These are phyloP conservation scores for Tephrocybe sp. DNA, from an alignment of 768 basidiomycete species.

Conservation along the genomic window DNA sequence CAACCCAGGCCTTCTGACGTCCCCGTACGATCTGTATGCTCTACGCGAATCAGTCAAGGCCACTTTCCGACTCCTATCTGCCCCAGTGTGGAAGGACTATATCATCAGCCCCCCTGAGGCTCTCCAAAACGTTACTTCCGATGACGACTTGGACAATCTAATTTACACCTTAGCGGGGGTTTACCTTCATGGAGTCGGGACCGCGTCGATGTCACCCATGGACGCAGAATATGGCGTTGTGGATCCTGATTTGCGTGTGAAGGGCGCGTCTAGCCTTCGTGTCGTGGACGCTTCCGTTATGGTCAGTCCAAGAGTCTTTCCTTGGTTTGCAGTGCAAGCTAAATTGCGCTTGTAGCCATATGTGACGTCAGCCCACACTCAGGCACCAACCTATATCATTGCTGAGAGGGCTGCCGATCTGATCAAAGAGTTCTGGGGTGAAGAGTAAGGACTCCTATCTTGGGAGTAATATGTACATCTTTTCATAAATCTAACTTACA, in stretches of 20 bases:
- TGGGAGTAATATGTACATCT: too few relatives aligned
- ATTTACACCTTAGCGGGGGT: not conserved
- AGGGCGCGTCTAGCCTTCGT: constrained; percentile 25
- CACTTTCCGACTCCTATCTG: constrained; percentile 16
- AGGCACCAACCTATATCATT: constrained; percentile 19
- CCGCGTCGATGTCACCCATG: constrained; percentile 15
- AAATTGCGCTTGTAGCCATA: constrained; percentile 2
- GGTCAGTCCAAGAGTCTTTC: not conserved
- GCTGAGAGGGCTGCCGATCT: constrained; percentile 12
- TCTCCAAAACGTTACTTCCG: constrained; percentile 1
- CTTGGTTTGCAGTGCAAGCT: not conserved
- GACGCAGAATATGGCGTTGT: constrained; percentile 15
- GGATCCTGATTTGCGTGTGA: constrained; percentile 22
- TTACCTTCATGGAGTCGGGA: constrained; percentile 13
- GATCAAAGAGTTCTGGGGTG: not conserved
- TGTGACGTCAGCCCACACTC: constrained; percentile 17
- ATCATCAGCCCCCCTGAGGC: constrained; percentile 7
- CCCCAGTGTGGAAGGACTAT: constrained; percentile 18
- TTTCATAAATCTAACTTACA: too few relatives aligned
- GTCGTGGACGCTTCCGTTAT: constrained; percentile 31
- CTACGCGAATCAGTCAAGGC: constrained; percentile 20
- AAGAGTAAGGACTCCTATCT: too few relatives aligned
- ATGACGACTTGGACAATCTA: constrained; percentile 8
- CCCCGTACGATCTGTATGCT: constrained; percentile 19
- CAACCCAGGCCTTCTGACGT: constrained; percentile 32